Base-by-base conservation (phyloP, 371 early-diverging fungal genomes). In the Entomophthora muscae region DNA sequence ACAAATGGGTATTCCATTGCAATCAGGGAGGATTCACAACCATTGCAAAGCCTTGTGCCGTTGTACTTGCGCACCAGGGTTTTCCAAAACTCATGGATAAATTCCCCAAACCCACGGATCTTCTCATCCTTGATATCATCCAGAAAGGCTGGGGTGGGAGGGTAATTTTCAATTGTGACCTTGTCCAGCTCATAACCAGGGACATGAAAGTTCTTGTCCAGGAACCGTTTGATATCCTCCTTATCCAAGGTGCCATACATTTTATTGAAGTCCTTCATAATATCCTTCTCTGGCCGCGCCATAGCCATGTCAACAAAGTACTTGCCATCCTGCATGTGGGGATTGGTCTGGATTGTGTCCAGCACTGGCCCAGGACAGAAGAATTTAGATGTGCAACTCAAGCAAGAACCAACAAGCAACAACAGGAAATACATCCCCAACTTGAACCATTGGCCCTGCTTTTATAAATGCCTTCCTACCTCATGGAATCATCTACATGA, bases 1-100 rank as follows among this genome's bases (percentile, higher is more conserved):
- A 93, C 82, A 72, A 92, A 92, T 3, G 77, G 83, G 54, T 78
- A 71, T 22, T 75, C 70, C 0, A 81, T 71, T 28, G 76, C 72
- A 3, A 88, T 67, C 31, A 79, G 72, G 21, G 80, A 78, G 0
- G 82, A 71, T 0, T 53, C 71, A 57, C 84, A 82, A 10, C 77
- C 81, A 2, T 75, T 63, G 58, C 84, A 84, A 10, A 83, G 57
- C 3, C 52, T 27, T 3, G 72, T 66, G 61, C 84, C 75, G 55
- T 26, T 26, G 56, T 73, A 75, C 33, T 70, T 63, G 63, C 82
- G 75, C 1, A 79, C 73, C 31, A 90, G 67, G 28, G 80, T 76
- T 3, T 66, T 64, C 89, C 88, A 88, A 30, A 74, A 75, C 0
- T 71, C 61, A 62, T 84, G 75, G 12, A 88, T 68, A 1, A 63